Evolutionary conservation across 2,329 filamentous ascomycete species (phyloP).

Genomic region (Reticulascus tulasneorum): DNA sequence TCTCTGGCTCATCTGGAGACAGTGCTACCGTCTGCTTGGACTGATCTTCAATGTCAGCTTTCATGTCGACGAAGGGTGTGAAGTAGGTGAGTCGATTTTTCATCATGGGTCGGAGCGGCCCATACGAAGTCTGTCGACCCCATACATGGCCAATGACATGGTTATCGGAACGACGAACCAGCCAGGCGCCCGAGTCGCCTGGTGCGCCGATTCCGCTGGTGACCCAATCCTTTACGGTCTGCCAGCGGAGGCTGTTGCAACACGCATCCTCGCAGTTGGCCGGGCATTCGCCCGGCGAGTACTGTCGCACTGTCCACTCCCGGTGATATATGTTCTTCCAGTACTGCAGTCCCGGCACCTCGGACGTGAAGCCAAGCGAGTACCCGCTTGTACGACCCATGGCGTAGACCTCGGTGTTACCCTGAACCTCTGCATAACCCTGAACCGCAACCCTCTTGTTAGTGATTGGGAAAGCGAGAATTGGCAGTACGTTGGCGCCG

Average conservation of each 20-base stretch:
- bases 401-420: constrained; percentile 16
- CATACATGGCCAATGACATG: constrained; percentile 12
- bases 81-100: constrained; percentile 13
- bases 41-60: constrained; percentile 10
- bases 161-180: constrained; percentile 14
- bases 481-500: background rate
- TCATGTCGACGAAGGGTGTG: constrained; percentile 15
- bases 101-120: constrained; percentile 3
- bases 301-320: constrained; percentile 14
- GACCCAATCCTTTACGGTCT: constrained; percentile 8
- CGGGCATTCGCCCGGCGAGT: constrained; percentile 2
- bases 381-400: constrained; percentile 14
- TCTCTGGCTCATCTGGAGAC: too few relatives aligned
- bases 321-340: constrained; percentile 5
- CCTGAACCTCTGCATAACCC: constrained; percentile 5
- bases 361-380: constrained; percentile 15
- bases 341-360: constrained; percentile 12
- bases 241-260: background rate
- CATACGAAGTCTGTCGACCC: constrained; percentile 13
- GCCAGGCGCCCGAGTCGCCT: constrained; percentile 17
- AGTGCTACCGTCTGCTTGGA: too few relatives aligned
- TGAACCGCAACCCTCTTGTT: constrained; percentile 1
- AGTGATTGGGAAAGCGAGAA: background rate
- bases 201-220: constrained; percentile 14
- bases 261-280: background rate